Conservation (phyloP, 2,329 filamentous ascomycete genomes). For the Claviceps pazoutovae region DNA sequence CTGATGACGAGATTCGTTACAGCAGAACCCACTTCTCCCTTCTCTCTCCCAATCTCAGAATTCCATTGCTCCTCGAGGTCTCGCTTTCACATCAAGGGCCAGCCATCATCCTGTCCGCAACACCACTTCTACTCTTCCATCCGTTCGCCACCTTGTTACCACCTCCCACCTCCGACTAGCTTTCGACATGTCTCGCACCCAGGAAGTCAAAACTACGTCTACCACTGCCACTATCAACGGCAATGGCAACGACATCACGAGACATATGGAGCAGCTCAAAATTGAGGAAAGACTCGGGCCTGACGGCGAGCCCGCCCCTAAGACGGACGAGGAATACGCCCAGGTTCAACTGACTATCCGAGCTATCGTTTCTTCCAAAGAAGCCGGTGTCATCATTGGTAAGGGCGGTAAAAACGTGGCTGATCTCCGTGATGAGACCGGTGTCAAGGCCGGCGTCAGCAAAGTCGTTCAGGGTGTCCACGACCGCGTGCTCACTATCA, state of each 20-base stretch:
- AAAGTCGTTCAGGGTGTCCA: slow-evolving; percentile 97
- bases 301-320: slow-evolving; percentile 67
- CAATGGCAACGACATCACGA: slow-evolving; percentile 47
- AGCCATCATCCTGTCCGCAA: not conserved
- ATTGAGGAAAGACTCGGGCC: slow-evolving; percentile 52
- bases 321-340: slow-evolving; percentile 95
- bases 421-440: slow-evolving; percentile 91
- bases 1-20: not conserved
- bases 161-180: not conserved
- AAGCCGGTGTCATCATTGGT: slow-evolving; percentile 97
- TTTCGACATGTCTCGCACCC: slow-evolving; percentile 43
- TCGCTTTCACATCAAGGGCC: not conserved
- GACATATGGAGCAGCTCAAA: slow-evolving; percentile 52
- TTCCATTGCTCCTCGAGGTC: not conserved
- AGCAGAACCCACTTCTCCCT: not conserved
- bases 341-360: slow-evolving; percentile 84
- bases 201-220: slow-evolving; percentile 36
- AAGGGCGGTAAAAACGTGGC: slow-evolving; percentile 98
- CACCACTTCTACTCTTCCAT: slow-evolving; percentile 5
- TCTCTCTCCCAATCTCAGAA: not conserved
- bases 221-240: too few species aligned
- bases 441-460: slow-evolving; percentile 94
- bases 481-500: slow-evolving; percentile 92
- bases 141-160: slow-evolving; percentile 1
- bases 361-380: slow-evolving; percentile 96